Conservation (phyloP, 164 flowering plant genomes). For the Piper longum region DNA sequence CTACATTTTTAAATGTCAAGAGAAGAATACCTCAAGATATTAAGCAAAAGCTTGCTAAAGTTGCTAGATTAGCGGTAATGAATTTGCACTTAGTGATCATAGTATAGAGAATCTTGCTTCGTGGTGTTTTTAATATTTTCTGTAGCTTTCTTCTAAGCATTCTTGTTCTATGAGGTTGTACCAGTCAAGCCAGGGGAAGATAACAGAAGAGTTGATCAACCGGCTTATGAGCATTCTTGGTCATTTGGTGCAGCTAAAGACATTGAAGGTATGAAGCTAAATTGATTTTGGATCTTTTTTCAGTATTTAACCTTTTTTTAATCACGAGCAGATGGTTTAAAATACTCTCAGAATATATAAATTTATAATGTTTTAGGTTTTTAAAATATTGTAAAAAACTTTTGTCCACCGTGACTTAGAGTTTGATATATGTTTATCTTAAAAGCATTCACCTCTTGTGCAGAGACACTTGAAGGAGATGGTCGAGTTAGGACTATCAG, state of each 20-base stretch:
- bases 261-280: constrained; percentile 49
- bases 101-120: not conserved
- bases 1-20: constrained; percentile 57
- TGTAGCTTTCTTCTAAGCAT: not conserved
- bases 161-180: constrained; percentile 16
- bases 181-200: constrained; percentile 78
- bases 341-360: too few relatives aligned
- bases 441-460: not conserved
- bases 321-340: too few relatives aligned
- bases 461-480: constrained; percentile 82
- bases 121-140: not conserved
- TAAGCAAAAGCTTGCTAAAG: constrained; percentile 93
- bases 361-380: too few relatives aligned
- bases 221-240: constrained; percentile 89
- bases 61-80: constrained; percentile 91
- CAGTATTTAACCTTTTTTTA: not conserved
- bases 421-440: too few relatives aligned
- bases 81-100: not conserved
- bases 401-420: too few relatives aligned
- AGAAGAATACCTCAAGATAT: constrained; percentile 89
- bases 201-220: constrained; percentile 62
- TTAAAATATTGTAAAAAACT: too few relatives aligned
- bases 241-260: constrained; percentile 72
- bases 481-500: constrained; percentile 55
- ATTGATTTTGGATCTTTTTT: too few relatives aligned